Evolutionary conservation across 2,329 filamentous ascomycete species (phyloP), one percentile per base, ranked within the genome.

Genomic region (Acrocalymma vagum): DNA sequence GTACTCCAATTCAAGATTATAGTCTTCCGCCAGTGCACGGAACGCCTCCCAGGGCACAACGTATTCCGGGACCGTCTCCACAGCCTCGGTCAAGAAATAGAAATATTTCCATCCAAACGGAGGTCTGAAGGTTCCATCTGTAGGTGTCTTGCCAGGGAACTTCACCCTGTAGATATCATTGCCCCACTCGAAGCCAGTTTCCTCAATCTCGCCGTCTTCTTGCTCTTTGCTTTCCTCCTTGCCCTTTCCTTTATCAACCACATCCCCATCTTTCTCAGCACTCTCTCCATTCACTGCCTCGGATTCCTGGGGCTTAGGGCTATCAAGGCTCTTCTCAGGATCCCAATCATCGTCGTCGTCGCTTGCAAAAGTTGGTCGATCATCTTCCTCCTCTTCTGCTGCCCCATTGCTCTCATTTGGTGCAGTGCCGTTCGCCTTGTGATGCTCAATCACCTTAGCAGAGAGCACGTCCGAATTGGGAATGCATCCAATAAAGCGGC

Each of bases 11-110:
- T 99, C 94, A 6, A 99, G 82, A 59, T 96, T 96, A 78, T 93
- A 99, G 65, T 97, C 92, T 66, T 96, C 92, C 13, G 94, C 94
- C 59, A 97, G 77, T 6, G 90, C 92, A 72, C 94, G 89, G 75
- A 99, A 97, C 1, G 91, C 92, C 68, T 96, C 92, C 93, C 94
- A 99, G 0, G 94, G 94, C 1, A 99, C 94, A 2, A 99, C 93
- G 66, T 96, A 99, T 74, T 99, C 94, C 3, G 94, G 93, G 6
- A 96, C 90, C 64, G 92, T 89, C 68, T 97, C 93, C 14, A 99
- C 94, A 0, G 94, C 94, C 72, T 99, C 94, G 60, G 94, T 86
- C 41, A 99, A 84, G 70, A 91, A 95, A 76, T 96, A 99, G 64
- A 85, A 95, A 74, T 99, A 99, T 71, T 94, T 96, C 92, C 94